Conservation (phyloP, 129 eudicot species). For the Tagetes patula region DNA sequence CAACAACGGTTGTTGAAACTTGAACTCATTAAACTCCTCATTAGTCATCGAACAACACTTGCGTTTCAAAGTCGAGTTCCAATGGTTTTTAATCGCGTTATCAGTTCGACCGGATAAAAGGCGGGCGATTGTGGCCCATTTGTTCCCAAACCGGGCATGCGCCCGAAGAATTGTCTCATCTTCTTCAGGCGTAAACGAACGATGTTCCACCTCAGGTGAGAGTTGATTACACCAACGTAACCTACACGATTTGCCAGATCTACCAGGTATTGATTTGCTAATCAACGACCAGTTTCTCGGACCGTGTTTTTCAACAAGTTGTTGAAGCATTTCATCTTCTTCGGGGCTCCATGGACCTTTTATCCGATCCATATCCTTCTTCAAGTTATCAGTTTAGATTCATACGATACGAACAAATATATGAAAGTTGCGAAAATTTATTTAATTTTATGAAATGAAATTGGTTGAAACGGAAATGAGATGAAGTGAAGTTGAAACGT, state of each 20-base stretch:
- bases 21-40: constrained; percentile 51
- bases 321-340: constrained; percentile 62
- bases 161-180: constrained; percentile 80
- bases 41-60: constrained; percentile 58
- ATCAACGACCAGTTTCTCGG: constrained; percentile 86
- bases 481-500: neutral
- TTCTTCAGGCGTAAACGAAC: constrained; percentile 75
- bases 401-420: too few species aligned
- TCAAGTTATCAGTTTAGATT: constrained; percentile 3
- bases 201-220: constrained; percentile 83
- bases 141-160: constrained; percentile 79
- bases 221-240: constrained; percentile 93
- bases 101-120: constrained; percentile 83
- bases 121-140: constrained; percentile 95
- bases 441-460: too few species aligned
- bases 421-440: too few species aligned
- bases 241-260: constrained; percentile 86
- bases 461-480: neutral
- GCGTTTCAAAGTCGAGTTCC: constrained; percentile 84
- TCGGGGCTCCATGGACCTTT: constrained; percentile 98
- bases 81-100: constrained; percentile 85
- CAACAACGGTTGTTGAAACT: constrained; percentile 45
- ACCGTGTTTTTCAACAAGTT: constrained; percentile 68
- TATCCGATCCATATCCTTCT: constrained; percentile 69
- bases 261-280: constrained; percentile 72